phyloP scores from a whole-genome alignment of 306 rosid genomes.

The Gleditsia sinensis region DNA sequence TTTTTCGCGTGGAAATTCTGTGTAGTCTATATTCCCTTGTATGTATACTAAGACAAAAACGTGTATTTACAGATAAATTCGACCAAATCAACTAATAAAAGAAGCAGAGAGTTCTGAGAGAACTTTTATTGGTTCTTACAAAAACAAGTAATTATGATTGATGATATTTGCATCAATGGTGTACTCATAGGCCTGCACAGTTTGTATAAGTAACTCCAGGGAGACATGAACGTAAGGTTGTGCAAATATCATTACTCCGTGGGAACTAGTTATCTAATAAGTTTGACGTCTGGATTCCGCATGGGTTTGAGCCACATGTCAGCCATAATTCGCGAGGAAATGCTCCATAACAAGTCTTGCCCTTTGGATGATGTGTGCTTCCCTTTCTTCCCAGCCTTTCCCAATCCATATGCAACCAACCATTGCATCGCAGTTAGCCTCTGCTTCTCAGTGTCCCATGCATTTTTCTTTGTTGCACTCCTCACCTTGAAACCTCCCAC shows the following conservation, averaged over 20 bases:
- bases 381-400: conserved; percentile 74
- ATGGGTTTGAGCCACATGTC: conserved; percentile 96
- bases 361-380: conserved; percentile 50
- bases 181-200: conserved; percentile 18
- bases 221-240: conserved; percentile 25
- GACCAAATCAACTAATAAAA: conserved; percentile 27
- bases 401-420: conserved; percentile 81
- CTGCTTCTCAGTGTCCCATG: conserved; percentile 76
- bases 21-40: background rate
- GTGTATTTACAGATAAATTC: background rate
- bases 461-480: conserved; percentile 51
- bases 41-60: background rate
- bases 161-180: conserved; percentile 23
- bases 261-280: conserved; percentile 32
- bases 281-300: conserved; percentile 87
- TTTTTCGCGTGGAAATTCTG: conserved; percentile 1
- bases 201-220: conserved; percentile 15
- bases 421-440: conserved; percentile 91
- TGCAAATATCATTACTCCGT: background rate
- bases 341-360: conserved; percentile 83
- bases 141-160: conserved; percentile 5
- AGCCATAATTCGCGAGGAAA: conserved; percentile 85
- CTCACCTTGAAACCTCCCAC: conserved; percentile 82
- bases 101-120: background rate
- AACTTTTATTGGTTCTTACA: conserved; percentile 26